Base-by-base conservation (phyloP, 495 filamentous ascomycete species). In the Xylaria scruposa region DNA sequence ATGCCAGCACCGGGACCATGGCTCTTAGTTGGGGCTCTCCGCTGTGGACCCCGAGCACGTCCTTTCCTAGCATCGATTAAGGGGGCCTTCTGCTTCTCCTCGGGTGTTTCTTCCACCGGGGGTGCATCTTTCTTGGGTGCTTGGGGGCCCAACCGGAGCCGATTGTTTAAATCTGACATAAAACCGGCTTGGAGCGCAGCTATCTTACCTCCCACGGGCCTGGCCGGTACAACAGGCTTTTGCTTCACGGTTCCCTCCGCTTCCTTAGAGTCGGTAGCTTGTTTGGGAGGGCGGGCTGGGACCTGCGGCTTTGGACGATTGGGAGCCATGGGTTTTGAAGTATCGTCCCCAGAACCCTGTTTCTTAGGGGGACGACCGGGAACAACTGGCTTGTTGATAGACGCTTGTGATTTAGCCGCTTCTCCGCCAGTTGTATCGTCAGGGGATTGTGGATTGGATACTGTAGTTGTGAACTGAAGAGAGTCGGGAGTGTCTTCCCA, bases 401-500 rank as follows among this genome's bases (percentile, higher is more conserved):
- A 21, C 77, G 67, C 44, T 19, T n/a, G 15, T 31, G 80, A 74
- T 72, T 82, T 78, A n/a, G 74, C 68, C 13, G 69, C 78, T 7
- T 75, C 73, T 9, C 80, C 78, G 26, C 66, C 68, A 33, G 76
- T 61, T 47, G 82, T 77, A 21, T 87, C 83, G 5, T 87, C 85
- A 17, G 85, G 81, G 15, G 82, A 77, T 51, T 93, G 90, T n/a
- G 88, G 88, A 15, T 78, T 80, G 60, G 87, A 89, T 31, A 98
- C 90, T 4, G 92, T 95, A 13, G 96, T 94, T 71, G 92, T 89
- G 36, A 97, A 87, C 67, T 91, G 86, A 58, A 93, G 88, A 75
- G 91, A 94, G 73, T 96, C 93, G 4, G 96, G 95, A 0, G 89
- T 89, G 78, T 99, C 96, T 83, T 99, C 96, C 96, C 96, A 99